A percentile compares a stretch with the other conserved stretches of the same genome.
Conservation (phyloP, 2,329 filamentous ascomycete genomes). For the Samsoniella hepiali region DNA sequence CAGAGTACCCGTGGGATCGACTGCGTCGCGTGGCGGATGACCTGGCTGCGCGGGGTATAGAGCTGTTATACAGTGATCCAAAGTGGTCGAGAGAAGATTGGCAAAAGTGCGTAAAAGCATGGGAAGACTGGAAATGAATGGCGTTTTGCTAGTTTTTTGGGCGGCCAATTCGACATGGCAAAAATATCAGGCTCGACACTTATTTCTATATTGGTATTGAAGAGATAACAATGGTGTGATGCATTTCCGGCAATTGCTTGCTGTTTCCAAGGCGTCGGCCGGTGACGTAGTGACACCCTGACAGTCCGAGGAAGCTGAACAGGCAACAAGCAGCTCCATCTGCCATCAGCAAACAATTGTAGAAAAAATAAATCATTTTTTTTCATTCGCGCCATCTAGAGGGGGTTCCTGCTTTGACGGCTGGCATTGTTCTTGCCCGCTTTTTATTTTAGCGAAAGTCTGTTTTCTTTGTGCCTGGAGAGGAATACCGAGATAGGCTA, state of each 20-base stretch:
- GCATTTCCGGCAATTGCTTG: no score
- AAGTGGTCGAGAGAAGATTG: slow-evolving; percentile 7
- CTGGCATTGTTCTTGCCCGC: not conserved
- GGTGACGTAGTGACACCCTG: no score
- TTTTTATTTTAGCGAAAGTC: not conserved
- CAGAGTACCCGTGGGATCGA: slow-evolving; percentile 6
- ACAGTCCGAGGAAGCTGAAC: no score
- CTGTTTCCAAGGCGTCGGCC: no score
- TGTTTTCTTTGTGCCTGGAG: slow-evolving; percentile 14
- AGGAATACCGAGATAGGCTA: not conserved
- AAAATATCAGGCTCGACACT: not conserved
- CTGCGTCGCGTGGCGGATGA: not conserved
- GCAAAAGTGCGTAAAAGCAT: not conserved
- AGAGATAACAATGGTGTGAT: not conserved
- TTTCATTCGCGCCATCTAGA: no score
- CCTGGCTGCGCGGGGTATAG: not conserved
- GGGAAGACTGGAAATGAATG: not conserved
- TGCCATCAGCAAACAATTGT: no score
- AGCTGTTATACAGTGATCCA: not conserved
- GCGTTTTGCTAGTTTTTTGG: not conserved
- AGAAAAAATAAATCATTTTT: no score
- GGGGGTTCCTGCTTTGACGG: not conserved
- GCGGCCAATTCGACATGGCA: not conserved
- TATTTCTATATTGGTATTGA: not conserved
- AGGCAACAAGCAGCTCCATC: no score